Base-by-base conservation (phyloP, 1,139 yeast genomes). In the Hemisphaericaspora lyxosophila region DNA sequence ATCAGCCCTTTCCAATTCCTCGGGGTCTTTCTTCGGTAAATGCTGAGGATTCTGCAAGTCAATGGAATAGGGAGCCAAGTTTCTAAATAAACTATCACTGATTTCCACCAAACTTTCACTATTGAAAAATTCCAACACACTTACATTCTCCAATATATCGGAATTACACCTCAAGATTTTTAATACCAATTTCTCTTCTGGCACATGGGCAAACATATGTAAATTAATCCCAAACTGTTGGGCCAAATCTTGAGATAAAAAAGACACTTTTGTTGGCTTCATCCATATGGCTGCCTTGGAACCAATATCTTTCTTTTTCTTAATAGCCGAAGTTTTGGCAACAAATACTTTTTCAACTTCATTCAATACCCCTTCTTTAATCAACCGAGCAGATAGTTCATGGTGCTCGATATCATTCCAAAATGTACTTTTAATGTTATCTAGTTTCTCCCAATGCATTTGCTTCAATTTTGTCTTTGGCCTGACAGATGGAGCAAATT, bases 371-470 rank as follows among this genome's bases (percentile, higher is more conserved):
- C 97, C 97, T 44, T 76, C 71, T 42, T 80, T 76, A 36, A 78
- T 68, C 34, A 89, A 69, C 35, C 73, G 73, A 36, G 76, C 77
- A 0, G 78, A 72, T 19, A 81, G 60, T 3, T 69, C 60, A 7
- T 60, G 57, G 42, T 70, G 79, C 33, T 72, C 73, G 20, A 73
- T 64, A 27, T 75, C 78, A n/a, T 71, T 72, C 98, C 98, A 92
- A 38, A 92, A 78, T 0, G 97, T 90, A 31, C 81, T 75, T 31
- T 81, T 77, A 32, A 87, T 80, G 44, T 71, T 63, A 22, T 80
- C 83, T 32, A 92, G 70, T 54, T 80, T 85, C 49, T 90, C 96
- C 97, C 97, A 92, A 57, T 92, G 98, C 73, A 92, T 82, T 55
- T 90, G 97, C 58, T 90, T 92, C 51, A 92, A 70, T 47, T 81